A percentile compares a stretch with the other conserved stretches of the same genome.
phyloP scores from a whole-genome alignment of 208 protist species.

The Vickermania spadyakhi region DNA sequence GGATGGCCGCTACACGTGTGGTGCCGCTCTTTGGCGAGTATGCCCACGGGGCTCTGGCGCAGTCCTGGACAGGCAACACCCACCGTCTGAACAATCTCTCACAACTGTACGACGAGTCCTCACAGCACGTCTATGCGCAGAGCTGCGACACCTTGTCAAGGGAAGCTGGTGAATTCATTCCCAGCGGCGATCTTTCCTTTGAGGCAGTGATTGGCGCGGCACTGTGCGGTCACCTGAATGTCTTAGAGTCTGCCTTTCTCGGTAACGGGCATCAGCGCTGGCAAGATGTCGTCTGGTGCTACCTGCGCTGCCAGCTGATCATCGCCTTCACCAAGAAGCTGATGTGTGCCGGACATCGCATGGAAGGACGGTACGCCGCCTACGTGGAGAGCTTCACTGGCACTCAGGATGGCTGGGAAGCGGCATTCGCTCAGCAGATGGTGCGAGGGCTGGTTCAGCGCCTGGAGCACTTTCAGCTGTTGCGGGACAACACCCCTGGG shows the following conservation, averaged over 20 bases:
- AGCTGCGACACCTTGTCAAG: neutral
- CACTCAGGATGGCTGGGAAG: conserved; percentile 43
- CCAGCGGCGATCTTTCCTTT: conserved; percentile 12
- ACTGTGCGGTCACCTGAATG: conserved; percentile 56
- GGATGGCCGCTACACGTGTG: conserved; percentile 36
- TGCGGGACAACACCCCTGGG: neutral
- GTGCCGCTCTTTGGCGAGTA: conserved; percentile 84
- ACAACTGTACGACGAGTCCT: conserved; percentile 61
- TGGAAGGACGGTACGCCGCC: conserved; percentile 21
- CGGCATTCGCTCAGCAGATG: conserved; percentile 23
- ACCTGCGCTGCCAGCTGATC: conserved; percentile 58
- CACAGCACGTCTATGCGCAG: conserved; percentile 5
- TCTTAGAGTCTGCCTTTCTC: conserved; percentile 54
- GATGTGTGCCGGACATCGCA: conserved; percentile 16
- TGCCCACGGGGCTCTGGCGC: conserved; percentile 47
- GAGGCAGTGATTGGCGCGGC: conserved; percentile 60
- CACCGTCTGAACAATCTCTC: conserved; percentile 61
- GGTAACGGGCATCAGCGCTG: conserved; percentile 24
- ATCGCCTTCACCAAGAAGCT: conserved; percentile 63
- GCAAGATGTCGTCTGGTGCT: conserved; percentile 63
- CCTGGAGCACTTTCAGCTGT: conserved; percentile 29
- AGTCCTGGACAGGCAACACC: conserved; percentile 54
- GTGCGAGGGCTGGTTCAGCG: conserved; percentile 24
- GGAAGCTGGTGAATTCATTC: neutral
- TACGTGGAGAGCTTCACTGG: conserved; percentile 29